Conservation (phyloP, 805 yeast species). For the Monosporozyma servazzii region DNA sequence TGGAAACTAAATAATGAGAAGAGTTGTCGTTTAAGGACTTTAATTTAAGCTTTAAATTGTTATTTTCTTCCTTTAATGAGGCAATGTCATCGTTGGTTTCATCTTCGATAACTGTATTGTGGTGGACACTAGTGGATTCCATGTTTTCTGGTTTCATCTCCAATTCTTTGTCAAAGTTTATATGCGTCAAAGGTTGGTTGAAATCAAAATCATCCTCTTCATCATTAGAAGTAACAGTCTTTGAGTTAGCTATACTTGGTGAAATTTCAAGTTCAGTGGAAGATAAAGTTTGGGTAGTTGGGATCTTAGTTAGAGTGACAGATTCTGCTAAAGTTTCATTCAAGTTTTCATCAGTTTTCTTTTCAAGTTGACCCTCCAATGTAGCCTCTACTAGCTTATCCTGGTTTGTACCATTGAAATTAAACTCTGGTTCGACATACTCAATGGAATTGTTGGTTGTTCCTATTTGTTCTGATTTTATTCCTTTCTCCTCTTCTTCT, state of each 20-base stretch:
- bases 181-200: background rate
- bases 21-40: conserved; percentile 26
- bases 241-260: background rate
- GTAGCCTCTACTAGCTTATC: background rate
- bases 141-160: background rate
- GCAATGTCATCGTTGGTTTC: background rate
- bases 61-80: conserved; percentile 6
- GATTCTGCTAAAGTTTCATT: background rate
- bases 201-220: background rate
- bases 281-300: background rate
- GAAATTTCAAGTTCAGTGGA: background rate
- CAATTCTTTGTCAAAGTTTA: background rate
- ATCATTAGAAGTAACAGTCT: background rate
- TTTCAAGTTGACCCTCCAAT: background rate
- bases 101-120: background rate
- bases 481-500: conserved; percentile 4
- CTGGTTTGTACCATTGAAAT: background rate
- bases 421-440: background rate
- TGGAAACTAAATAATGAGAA: background rate
- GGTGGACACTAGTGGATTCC: background rate
- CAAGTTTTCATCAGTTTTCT: background rate
- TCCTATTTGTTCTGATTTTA: background rate
- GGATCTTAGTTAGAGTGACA: background rate
- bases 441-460: background rate
- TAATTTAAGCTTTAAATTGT: conserved; percentile 16